These are phyloP conservation scores for Fusarium tricinctum DNA, from an alignment of 2,329 filamentous ascomycete species.

Conservation along the genomic window DNA sequence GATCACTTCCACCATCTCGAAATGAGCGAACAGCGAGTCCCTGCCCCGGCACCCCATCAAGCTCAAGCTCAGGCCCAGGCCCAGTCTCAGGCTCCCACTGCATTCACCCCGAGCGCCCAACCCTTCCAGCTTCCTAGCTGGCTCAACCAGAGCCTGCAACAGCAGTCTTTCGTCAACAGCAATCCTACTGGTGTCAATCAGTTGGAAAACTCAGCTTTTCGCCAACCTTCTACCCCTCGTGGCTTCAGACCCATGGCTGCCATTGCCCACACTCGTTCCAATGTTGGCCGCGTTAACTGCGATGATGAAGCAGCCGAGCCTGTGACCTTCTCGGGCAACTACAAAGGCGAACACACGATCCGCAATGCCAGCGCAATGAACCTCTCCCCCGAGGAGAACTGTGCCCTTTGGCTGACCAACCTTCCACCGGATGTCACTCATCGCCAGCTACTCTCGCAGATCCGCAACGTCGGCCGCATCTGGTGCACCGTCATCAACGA, in stretches of 20 bases:
- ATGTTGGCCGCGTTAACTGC: neutral
- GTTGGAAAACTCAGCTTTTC: neutral
- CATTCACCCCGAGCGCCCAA: neutral
- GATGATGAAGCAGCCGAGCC: neutral
- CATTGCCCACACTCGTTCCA: constrained; percentile 17
- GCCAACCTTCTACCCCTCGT: constrained; percentile 8
- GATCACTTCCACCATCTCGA: constrained; percentile 19
- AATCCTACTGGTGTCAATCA: neutral
- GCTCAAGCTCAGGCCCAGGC: neutral
- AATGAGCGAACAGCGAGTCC: constrained; percentile 2
- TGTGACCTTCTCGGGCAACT: constrained; percentile 52
- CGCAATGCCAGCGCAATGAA: constrained; percentile 55
- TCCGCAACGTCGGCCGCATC: constrained; percentile 64
- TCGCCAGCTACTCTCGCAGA: constrained; percentile 59
- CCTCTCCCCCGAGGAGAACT: constrained; percentile 58
- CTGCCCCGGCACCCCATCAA: neutral
- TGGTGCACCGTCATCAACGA: constrained; percentile 67
- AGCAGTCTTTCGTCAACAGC: neutral
- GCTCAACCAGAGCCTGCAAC: constrained; percentile 3
- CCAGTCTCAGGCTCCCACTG: neutral
- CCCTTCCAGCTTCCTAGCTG: constrained; percentile 12
- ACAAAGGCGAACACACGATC: constrained; percentile 55
- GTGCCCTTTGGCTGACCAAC: constrained; percentile 67
- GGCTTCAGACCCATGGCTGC: constrained; percentile 47
- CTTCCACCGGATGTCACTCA: constrained; percentile 61